Percentiles rank a stretch among this genome's conserved stretches.
Evolutionary conservation across 129 eudicot species (phyloP).

Genomic region (Cynara cardunculus): DNA sequence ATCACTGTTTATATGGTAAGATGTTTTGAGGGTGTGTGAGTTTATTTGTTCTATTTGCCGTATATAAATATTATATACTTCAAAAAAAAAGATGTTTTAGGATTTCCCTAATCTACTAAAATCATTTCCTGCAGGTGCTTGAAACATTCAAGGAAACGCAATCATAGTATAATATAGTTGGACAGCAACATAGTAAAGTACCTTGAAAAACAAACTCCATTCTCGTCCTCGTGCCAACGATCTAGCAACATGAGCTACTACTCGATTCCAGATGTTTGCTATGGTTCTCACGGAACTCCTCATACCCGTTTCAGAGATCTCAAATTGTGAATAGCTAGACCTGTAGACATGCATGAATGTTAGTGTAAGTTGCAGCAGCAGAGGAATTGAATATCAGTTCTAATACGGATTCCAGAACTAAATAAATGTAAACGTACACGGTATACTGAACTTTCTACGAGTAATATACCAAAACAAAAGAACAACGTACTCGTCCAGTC

Average conservation of each 20-base stretch:
- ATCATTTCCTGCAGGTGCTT: conserved; percentile 2
- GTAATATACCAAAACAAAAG: background rate
- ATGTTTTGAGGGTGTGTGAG: no score
- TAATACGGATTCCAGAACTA: background rate
- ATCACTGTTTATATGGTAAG: background rate
- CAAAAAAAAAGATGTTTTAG: conserved; percentile 3
- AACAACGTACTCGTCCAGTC: background rate
- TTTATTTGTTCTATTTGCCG: no score
- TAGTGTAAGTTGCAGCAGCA: background rate
- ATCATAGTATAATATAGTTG: background rate
- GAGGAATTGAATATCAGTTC: background rate
- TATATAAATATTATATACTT: no score
- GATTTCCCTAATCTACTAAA: background rate
- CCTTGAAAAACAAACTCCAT: conserved; percentile 72
- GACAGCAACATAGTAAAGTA: conserved; percentile 17
- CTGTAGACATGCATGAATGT: conserved; percentile 1
- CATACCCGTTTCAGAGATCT: conserved; percentile 52
- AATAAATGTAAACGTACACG: background rate
- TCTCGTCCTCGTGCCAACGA: conserved; percentile 64
- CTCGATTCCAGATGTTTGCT: conserved; percentile 44
- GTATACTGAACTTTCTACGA: background rate
- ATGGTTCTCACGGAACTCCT: conserved; percentile 28
- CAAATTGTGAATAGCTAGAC: conserved; percentile 25
- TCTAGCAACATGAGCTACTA: conserved; percentile 22
- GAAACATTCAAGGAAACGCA: background rate